Evolutionary conservation across 139 green algal species (phyloP).

Genomic region (Chlorella sp.): DNA sequence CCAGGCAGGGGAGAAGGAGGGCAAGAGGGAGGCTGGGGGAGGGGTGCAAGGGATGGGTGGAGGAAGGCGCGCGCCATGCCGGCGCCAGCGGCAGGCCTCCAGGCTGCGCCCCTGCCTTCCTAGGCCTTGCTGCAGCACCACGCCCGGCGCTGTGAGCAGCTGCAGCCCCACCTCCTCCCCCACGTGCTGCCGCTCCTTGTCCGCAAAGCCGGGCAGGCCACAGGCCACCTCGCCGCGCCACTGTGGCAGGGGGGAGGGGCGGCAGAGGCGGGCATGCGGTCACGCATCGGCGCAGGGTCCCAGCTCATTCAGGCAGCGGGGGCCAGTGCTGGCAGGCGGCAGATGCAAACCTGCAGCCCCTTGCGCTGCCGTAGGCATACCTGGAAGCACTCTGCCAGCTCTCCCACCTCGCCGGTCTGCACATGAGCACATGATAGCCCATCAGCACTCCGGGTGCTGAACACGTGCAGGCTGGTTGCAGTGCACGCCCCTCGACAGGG

Average conservation of each 20-base stretch:
- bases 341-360: no score
- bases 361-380: no score
- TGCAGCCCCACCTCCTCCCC: not conserved
- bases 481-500: no score
- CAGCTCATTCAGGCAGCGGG: no score
- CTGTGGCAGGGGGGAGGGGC: no score
- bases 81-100: not conserved
- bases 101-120: not conserved
- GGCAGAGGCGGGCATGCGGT: no score
- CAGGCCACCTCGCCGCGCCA: conserved; percentile 65
- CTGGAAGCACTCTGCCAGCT: conserved; percentile 71
- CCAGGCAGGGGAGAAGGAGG: not conserved
- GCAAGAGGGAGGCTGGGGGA: not conserved
- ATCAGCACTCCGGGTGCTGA: no score
- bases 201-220: conserved; percentile 52
- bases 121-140: not conserved
- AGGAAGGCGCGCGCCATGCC: not conserved
- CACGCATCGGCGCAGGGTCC: no score
- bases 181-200: conserved; percentile 55
- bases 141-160: not conserved
- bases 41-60: not conserved
- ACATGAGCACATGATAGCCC: no score
- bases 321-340: no score
- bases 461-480: no score
- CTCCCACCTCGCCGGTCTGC: conserved; percentile 56